Evolutionary conservation across 2,329 filamentous ascomycete species (phyloP), one percentile per base, ranked within the genome.

Genomic region (Penicillium sp.): DNA sequence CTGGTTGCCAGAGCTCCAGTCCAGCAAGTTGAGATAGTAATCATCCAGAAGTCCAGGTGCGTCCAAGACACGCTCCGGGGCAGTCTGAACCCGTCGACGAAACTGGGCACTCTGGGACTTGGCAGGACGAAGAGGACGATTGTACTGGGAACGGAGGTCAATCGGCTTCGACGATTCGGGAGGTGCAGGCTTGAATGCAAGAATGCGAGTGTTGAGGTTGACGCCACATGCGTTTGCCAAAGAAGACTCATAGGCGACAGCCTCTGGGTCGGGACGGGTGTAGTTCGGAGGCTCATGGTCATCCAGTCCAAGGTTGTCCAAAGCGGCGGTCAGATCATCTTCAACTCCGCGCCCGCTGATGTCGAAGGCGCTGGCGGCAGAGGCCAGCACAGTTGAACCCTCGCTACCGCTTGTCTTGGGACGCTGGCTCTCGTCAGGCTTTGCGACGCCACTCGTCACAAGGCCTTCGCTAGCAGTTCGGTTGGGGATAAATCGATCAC

Each of bases 121-220:
- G 62, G 88, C 83, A 19, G 90, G 82, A 83, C 92, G 97, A 63
- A 99, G 84, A 37, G 95, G 95, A 61, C 95, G 89, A 83, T 98
- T 99, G 85, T 99, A 99, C 77, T 99, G 95, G 62, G 95, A 91
- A 59, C 95, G 90, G 62, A 99, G 88, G 75, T 99, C 95, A 73
- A 99, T 96, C 37, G 95, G 95, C 84, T 96, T 97, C 36, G 93
- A 96, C 6, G 95, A 98, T 81, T 98, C 95, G 4, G 95, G 95
- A n/a, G 95, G 87, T 2, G 94, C 92, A 55, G 95, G 95, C 87
- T 99, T 99, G 85, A 97, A 99, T 60, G 95, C 91, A 53, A 99
- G 89, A 69, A 99, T 99, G 63, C 95, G 91, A 56, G 93, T 96
- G 82, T 93, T 96, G 62, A 96, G 85, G 73, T 88, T 94, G 63